Conservation (phyloP, 768 basidiomycete species). For the Hericium alpestre region DNA sequence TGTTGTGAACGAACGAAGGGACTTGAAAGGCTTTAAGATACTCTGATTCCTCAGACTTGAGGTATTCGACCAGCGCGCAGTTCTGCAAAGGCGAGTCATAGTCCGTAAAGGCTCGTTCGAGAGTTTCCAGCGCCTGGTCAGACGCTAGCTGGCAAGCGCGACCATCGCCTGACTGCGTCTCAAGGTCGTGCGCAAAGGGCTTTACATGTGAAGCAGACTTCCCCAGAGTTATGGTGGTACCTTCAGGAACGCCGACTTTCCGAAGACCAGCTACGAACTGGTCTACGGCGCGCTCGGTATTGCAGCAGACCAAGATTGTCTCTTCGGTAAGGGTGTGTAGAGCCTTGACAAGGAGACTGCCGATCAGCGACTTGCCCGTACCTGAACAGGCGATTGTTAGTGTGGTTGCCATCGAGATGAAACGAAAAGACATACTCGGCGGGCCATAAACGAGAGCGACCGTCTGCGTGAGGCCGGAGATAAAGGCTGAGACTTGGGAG, state of each 20-base stretch:
- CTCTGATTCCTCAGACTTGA: constrained; percentile 41
- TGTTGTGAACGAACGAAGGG: constrained; percentile 20
- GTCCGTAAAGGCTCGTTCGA: no score
- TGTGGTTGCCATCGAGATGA: neutral
- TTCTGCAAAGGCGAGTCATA: neutral
- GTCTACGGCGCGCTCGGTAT: constrained; percentile 67
- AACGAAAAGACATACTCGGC: constrained; percentile 36
- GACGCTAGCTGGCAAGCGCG: constrained; percentile 26
- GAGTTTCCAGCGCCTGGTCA: constrained; percentile 18
- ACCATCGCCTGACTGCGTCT: constrained; percentile 14
- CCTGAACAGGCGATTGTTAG: constrained; percentile 26
- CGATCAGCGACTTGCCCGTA: constrained; percentile 68
- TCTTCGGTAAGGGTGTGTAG: constrained; percentile 36
- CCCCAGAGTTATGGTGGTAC: constrained; percentile 43
- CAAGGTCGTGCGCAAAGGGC: constrained; percentile 32
- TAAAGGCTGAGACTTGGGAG: constrained; percentile 35
- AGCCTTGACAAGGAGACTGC: constrained; percentile 52
- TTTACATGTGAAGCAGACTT: constrained; percentile 43
- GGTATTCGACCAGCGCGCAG: constrained; percentile 29
- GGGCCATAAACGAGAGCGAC: constrained; percentile 63
- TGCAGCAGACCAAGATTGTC: constrained; percentile 59
- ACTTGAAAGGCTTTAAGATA: constrained; percentile 36
- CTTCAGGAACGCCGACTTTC: constrained; percentile 42
- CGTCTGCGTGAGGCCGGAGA: constrained; percentile 43
- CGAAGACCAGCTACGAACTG: constrained; percentile 57